Conservation (phyloP, 2,329 filamentous ascomycete genomes). For the Passalora sequoiae region DNA sequence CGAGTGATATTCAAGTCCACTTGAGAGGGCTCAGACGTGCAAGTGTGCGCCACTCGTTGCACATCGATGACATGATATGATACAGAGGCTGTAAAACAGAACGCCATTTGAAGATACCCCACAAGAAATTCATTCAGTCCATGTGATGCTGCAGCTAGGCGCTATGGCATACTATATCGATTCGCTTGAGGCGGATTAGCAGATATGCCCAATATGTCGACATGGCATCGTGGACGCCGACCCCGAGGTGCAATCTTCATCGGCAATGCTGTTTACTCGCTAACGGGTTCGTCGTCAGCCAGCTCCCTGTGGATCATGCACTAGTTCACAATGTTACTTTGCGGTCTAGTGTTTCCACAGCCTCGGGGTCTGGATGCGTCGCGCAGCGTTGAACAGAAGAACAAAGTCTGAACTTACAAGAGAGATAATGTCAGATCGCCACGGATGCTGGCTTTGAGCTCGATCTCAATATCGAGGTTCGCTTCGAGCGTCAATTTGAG, state of each 20-base stretch:
- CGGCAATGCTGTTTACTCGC: conserved; percentile 2
- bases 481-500: conserved; percentile 68
- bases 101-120: conserved; percentile 3
- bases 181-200: no score
- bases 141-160: no score
- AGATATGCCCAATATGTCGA: no score
- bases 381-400: background rate
- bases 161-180: no score
- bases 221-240: background rate
- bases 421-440: conserved; percentile 76
- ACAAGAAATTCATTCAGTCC: background rate
- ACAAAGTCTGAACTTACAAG: conserved; percentile 55
- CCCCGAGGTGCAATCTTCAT: no score
- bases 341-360: background rate
- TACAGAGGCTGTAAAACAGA: conserved; percentile 6
- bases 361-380: background rate
- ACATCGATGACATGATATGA: background rate
- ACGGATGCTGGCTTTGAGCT: conserved; percentile 78
- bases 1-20: conserved; percentile 56
- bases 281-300: conserved; percentile 1
- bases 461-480: conserved; percentile 77
- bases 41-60: background rate
- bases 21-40: background rate
- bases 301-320: background rate
- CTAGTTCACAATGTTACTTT: conserved; percentile 4